Evolutionary conservation across 1,284 basidiomycete species (phyloP).

Genomic region (Leccinum pachyderme): DNA sequence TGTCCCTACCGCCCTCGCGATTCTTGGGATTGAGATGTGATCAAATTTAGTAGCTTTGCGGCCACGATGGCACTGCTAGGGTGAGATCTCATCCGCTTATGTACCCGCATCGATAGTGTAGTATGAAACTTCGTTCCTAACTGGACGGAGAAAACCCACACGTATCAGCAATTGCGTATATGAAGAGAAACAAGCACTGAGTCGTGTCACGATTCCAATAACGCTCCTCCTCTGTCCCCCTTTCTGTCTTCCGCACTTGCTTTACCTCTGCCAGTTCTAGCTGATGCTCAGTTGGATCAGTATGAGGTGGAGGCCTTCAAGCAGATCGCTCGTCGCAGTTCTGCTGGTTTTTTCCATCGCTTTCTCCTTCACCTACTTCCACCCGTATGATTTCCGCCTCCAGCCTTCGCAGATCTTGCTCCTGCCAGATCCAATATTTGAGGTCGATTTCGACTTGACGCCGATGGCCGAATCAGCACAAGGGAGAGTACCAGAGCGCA

Average conservation of each 20-base stretch:
- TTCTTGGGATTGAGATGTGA: not conserved
- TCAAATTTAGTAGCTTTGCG: not conserved
- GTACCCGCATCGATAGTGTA: not conserved
- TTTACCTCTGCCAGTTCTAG: not conserved
- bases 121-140: not conserved
- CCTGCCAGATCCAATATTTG: not conserved
- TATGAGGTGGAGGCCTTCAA: conserved; percentile 2
- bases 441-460: not conserved
- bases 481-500: not conserved
- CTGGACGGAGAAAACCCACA: not conserved
- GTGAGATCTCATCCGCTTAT: not conserved
- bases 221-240: not conserved
- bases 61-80: not conserved
- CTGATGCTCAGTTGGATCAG: not conserved
- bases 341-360: conserved; percentile 1
- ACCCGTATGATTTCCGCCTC: not conserved
- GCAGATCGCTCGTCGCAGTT: conserved; percentile 4
- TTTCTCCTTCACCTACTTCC: not conserved
- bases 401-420: not conserved
- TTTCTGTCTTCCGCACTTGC: not conserved
- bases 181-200: not conserved
- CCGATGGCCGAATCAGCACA: not conserved
- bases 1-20: not conserved
- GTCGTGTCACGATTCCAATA: not conserved
- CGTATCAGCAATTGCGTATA: not conserved